These are phyloP conservation scores for Termitomyces heimii DNA, from an alignment of 768 basidiomycete species.

Conservation along the genomic window DNA sequence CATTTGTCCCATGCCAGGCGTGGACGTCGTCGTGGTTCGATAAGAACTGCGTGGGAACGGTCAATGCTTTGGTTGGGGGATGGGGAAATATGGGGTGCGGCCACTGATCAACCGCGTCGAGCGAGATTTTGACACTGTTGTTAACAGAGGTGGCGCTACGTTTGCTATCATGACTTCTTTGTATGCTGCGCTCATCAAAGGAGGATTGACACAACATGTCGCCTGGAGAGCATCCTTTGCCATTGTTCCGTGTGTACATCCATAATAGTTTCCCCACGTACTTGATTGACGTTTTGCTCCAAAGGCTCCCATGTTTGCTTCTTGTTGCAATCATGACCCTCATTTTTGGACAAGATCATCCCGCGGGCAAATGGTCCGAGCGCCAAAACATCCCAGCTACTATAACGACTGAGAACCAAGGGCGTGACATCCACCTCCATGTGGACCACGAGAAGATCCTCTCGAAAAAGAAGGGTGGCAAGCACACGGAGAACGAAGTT, in stretches of 20 bases:
- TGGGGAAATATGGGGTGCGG: slow-evolving; percentile 43
- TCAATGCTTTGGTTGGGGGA: slow-evolving; percentile 51
- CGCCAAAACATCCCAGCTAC: slow-evolving; percentile 33
- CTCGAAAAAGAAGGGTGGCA: neutral
- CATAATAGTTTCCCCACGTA: neutral
- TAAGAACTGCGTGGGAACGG: slow-evolving; percentile 33
- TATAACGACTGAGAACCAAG: slow-evolving; percentile 11
- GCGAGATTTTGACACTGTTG: neutral
- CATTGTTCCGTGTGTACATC: slow-evolving; percentile 35
- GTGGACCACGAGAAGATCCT: neutral
- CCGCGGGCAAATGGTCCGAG: slow-evolving; percentile 46
- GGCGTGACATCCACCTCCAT: neutral
- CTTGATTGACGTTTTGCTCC: neutral
- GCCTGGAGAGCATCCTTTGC: slow-evolving; percentile 55
- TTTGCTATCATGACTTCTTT: slow-evolving; percentile 53
- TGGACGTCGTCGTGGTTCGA: slow-evolving; percentile 62
- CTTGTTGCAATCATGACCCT: slow-evolving; percentile 32
- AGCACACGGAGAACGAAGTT: neutral
- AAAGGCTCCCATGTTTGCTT: slow-evolving; percentile 41
- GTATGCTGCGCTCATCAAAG: slow-evolving; percentile 30
- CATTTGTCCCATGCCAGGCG: slow-evolving; percentile 56
- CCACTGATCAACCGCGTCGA: neutral
- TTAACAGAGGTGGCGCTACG: slow-evolving; percentile 38
- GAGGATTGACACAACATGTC: slow-evolving; percentile 30
- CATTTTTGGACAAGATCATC: slow-evolving; percentile 47